These are phyloP conservation scores for Lithocarpus polystachyus DNA, from an alignment of 306 rosid species.

Conservation along the genomic window DNA sequence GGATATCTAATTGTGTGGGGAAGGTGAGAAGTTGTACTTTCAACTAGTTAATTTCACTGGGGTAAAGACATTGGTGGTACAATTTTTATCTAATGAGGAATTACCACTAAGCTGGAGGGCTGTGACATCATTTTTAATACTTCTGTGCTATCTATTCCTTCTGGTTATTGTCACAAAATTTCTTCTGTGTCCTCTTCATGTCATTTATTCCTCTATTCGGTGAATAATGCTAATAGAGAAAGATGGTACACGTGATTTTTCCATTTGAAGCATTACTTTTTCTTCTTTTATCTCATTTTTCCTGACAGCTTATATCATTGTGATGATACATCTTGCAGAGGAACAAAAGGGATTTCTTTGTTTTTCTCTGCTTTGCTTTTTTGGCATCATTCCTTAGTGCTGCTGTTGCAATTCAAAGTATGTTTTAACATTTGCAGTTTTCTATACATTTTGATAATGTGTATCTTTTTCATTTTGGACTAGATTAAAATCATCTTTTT, in stretches of 20 bases:
- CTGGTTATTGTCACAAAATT: neutral
- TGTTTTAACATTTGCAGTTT: constrained; percentile 29
- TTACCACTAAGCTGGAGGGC: neutral
- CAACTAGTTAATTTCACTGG: constrained; percentile 3
- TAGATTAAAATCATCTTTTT: constrained; percentile 29
- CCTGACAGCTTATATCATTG: constrained; percentile 20
- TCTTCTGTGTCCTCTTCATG: neutral
- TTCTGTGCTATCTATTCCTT: neutral
- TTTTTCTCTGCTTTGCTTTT: constrained; percentile 68
- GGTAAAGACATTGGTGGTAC: neutral
- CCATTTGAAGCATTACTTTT: neutral
- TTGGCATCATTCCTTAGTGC: constrained; percentile 46
- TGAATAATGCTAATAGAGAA: neutral
- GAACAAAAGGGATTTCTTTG: constrained; percentile 88
- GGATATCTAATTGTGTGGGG: constrained; percentile 99
- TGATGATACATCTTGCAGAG: constrained; percentile 62
- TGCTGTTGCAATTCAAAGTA: constrained; percentile 68
- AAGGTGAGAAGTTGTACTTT: constrained; percentile 52
- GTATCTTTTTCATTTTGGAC: constrained; percentile 16
- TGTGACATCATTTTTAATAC: neutral
- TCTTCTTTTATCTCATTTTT: constrained; percentile 12
- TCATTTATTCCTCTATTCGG: neutral
- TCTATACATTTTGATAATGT: constrained; percentile 10
- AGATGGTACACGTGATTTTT: constrained; percentile 10
- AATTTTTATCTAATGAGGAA: neutral